Evolutionary conservation across 1,139 yeast genomes (phyloP).

Genomic region (Pichia inconspicua): DNA sequence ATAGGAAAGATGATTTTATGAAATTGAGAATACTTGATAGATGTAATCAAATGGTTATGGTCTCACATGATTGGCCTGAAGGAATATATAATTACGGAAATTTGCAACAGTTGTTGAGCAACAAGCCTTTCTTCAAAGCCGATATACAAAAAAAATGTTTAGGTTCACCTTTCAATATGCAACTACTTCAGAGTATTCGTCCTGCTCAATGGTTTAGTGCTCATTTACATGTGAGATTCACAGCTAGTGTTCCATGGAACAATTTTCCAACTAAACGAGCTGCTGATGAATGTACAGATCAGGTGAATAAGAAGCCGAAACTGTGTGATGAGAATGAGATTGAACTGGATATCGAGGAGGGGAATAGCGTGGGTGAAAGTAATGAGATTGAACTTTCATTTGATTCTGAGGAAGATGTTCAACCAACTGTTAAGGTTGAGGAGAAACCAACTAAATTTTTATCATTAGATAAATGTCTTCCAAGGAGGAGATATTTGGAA

Average conservation of each 20-base stretch:
- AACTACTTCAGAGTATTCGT: slow-evolving; percentile 42
- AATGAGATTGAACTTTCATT: not conserved
- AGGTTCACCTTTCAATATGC: slow-evolving; percentile 71
- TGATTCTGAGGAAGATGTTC: not conserved
- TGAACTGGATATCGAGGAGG: not conserved
- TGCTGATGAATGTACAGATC: not conserved
- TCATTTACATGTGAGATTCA: slow-evolving; percentile 74
- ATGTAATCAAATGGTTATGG: slow-evolving; percentile 32
- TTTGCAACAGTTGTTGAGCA: slow-evolving; percentile 35
- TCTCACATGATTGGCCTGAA: slow-evolving; percentile 95
- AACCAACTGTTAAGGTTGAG: not conserved
- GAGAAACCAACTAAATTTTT: slow-evolving; percentile 47
- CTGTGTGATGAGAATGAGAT: not conserved
- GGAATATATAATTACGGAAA: slow-evolving; percentile 68
- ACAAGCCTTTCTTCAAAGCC: slow-evolving; percentile 58
- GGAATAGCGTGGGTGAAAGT: not conserved
- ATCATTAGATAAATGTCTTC: slow-evolving; percentile 81
- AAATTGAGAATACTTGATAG: slow-evolving; percentile 40
- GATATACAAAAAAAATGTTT: slow-evolving; percentile 56
- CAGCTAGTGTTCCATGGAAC: slow-evolving; percentile 41
- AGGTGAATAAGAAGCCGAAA: not conserved
- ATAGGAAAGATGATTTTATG: slow-evolving; percentile 53
- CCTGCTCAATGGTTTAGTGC: slow-evolving; percentile 84
- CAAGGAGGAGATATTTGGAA: slow-evolving; percentile 48
- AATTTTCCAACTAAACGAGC: slow-evolving; percentile 17